phyloP scores from a whole-genome alignment of 192 early-diverging fungal genomes.

The Backusella sp. region DNA sequence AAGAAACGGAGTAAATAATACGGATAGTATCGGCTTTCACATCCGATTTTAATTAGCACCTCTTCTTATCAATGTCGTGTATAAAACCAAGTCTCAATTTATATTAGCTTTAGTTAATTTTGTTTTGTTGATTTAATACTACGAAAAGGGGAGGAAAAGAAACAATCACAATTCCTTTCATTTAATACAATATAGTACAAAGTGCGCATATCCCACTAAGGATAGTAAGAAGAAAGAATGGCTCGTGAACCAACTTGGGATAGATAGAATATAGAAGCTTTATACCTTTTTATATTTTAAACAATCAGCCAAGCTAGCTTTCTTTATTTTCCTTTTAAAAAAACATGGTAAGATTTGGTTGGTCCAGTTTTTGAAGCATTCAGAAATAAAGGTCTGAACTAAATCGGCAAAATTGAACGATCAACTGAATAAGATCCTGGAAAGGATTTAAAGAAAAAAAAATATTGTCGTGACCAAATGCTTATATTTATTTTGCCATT shows the following conservation, averaged over 20 bases:
- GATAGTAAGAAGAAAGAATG: neutral
- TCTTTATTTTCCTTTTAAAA: neutral
- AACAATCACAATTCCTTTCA: neutral
- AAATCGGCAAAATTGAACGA: neutral
- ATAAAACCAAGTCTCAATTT: neutral
- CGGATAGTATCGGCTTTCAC: neutral
- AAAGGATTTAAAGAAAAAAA: neutral
- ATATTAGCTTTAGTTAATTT: neutral
- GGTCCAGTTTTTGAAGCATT: neutral
- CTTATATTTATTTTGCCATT: neutral
- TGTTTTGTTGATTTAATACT: slow-evolving; percentile 2
- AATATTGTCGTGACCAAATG: neutral
- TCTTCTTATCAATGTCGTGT: neutral
- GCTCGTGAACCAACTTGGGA: slow-evolving; percentile 46
- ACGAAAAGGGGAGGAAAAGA: slow-evolving; percentile 12
- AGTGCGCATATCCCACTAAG: no score
- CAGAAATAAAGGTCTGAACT: neutral
- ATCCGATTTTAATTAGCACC: neutral
- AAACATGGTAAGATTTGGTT: neutral
- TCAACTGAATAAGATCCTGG: neutral
- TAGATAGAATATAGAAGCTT: neutral
- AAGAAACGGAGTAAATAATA: neutral
- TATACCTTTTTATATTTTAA: neutral
- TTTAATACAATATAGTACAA: neutral
- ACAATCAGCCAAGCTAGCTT: neutral